Conservation (phyloP, 257 asterid species). For the Paraleonurus japonicus region DNA sequence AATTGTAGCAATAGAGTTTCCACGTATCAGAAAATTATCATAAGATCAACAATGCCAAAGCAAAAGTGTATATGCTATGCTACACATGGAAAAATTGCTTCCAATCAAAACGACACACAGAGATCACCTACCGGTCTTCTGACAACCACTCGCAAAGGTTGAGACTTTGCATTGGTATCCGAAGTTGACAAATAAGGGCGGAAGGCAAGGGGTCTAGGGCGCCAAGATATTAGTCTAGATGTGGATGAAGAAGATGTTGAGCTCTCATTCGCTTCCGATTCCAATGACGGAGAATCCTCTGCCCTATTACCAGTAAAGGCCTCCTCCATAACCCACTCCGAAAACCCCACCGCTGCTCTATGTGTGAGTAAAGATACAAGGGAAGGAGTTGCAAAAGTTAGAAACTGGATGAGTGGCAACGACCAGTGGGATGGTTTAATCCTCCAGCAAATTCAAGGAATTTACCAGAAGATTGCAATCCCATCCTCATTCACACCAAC, state of each 20-base stretch:
- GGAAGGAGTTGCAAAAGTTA: conserved; percentile 26
- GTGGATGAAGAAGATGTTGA: conserved; percentile 48
- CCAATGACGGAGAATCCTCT: conserved; percentile 34
- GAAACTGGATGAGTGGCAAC: conserved; percentile 28
- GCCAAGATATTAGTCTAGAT: conserved; percentile 56
- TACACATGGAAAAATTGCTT: conserved; percentile 11
- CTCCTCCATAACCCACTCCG: conserved; percentile 61
- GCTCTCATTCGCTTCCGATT: conserved; percentile 36
- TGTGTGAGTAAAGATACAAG: conserved; percentile 1
- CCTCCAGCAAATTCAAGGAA: conserved; percentile 65
- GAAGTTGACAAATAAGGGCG: conserved; percentile 46
- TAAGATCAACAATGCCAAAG: neutral
- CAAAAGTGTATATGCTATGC: neutral
- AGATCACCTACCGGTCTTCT: conserved; percentile 78
- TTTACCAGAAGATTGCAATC: conserved; percentile 89
- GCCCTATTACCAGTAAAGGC: conserved; percentile 36
- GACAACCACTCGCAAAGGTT: conserved; percentile 60
- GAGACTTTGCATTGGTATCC: conserved; percentile 51
- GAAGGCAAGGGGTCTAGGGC: conserved; percentile 70
- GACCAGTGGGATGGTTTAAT: conserved; percentile 36
- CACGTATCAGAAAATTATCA: neutral
- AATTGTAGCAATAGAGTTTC: conserved; percentile 8
- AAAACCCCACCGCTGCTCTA: conserved; percentile 24
- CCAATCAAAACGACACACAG: conserved; percentile 13
- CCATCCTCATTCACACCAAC: conserved; percentile 76